Evolutionary conservation across 108 stramenopile genomes (phyloP).

Genomic region (Skeletonema tropicum): DNA sequence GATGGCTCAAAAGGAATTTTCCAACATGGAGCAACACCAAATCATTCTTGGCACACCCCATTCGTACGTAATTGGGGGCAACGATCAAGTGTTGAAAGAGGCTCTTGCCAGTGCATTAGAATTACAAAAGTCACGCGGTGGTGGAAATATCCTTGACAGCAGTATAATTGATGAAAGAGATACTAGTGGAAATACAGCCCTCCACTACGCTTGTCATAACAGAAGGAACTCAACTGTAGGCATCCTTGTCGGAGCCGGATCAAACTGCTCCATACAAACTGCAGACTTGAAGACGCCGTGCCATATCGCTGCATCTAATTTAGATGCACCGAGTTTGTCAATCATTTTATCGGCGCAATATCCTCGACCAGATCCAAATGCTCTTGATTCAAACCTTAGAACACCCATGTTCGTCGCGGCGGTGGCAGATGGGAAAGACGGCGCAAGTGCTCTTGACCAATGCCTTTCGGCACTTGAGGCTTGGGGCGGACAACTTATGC

Average conservation of each 20-base stretch:
- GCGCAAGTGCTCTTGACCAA: constrained; percentile 50
- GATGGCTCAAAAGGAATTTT: constrained; percentile 43
- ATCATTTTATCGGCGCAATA: constrained; percentile 53
- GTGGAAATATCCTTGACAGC: constrained; percentile 31
- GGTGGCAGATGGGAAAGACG: constrained; percentile 36
- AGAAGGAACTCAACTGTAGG: constrained; percentile 56
- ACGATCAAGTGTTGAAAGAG: constrained; percentile 43
- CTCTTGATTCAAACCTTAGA: constrained; percentile 60
- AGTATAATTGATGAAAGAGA: constrained; percentile 68
- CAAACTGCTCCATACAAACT: constrained; percentile 54
- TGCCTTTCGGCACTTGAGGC: constrained; percentile 70
- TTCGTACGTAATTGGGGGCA: constrained; percentile 72
- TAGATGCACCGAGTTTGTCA: constrained; percentile 67
- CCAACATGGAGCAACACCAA: constrained; percentile 55
- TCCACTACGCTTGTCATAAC: constrained; percentile 76
- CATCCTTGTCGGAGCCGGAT: constrained; percentile 69
- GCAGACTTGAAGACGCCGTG: constrained; percentile 45
- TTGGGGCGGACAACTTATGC: constrained; percentile 61
- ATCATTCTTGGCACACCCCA: constrained; percentile 81
- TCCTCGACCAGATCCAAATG: constrained; percentile 70
- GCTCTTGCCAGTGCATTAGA: constrained; percentile 57
- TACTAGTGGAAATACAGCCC: constrained; percentile 68
- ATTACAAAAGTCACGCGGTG: constrained; percentile 24
- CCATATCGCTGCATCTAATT: constrained; percentile 63
- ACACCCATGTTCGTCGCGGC: constrained; percentile 79